phyloP scores from a whole-genome alignment of 2,329 filamentous ascomycete species.

The Penicillium sp. region DNA sequence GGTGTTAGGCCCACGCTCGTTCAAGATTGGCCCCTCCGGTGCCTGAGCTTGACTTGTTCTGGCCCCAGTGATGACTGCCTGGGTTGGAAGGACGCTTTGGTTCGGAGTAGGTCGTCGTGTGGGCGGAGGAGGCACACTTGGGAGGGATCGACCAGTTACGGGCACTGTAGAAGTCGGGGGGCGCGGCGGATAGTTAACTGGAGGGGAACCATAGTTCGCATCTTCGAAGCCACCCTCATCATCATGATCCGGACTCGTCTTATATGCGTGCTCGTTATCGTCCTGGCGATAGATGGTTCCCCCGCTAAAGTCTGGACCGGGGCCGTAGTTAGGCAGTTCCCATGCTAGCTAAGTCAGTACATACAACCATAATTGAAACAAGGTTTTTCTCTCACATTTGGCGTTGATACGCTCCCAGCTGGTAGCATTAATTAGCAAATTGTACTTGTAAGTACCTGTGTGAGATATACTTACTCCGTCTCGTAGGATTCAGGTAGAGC shows the following conservation, averaged over 20 bases:
- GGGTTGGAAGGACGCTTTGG: neutral
- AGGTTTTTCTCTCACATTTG: neutral
- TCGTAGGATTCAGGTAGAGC: neutral
- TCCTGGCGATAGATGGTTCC: neutral
- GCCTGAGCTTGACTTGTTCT: neutral
- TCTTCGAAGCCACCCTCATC: neutral
- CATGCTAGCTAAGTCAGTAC: slow-evolving; percentile 1
- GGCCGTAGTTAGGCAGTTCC: slow-evolving; percentile 3
- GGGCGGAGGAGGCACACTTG: neutral
- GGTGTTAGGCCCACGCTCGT: neutral
- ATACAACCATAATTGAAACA: neutral
- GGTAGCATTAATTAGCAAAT: neutral
- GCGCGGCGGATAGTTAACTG: neutral
- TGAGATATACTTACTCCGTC: neutral
- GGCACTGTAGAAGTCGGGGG: neutral
- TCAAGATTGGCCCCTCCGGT: neutral
- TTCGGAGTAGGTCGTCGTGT: neutral
- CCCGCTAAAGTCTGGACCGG: neutral
- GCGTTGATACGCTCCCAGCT: slow-evolving; percentile 4
- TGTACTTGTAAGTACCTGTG: neutral
- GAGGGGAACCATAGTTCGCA: neutral
- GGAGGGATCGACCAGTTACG: neutral
- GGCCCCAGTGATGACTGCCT: neutral
- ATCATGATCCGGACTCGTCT: neutral
- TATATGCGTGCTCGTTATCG: neutral